Evolutionary conservation across 805 yeast genomes (phyloP), one percentile per base, ranked within the genome.

Genomic region (Cephaloascus fragrans): DNA sequence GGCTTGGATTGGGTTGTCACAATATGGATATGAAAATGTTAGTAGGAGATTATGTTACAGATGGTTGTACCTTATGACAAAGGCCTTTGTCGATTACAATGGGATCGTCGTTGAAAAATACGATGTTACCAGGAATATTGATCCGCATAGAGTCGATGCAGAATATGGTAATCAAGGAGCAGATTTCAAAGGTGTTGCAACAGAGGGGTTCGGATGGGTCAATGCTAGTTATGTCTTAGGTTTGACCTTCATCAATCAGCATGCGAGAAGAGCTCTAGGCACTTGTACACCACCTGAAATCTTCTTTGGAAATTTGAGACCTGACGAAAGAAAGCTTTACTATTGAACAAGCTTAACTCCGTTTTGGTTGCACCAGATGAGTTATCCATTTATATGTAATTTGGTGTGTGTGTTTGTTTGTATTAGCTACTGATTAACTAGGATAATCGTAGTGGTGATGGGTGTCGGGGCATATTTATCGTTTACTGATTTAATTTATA

Each of bases 131-230:
- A 72, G 80, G 41, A 80, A 80, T 2, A 76, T 80, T 2, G 88
- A 81, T 48, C 95, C 97, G 1, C 97, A 90, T 56, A 74, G 80
- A 45, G 97, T 93, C 18, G 87, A 82, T 45, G 97, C 97, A 0
- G 97, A 90, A 56, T 90, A 90, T 59, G 98, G 98, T 18, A 90
- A 90, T 56, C 97, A 93, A 60, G 98, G 98, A 8, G 71, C 85
- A 1, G 95, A 82, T 44, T 85, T 88, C 54, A 83, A 83, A 56
- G 96, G 96, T 36, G 96, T 84, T 33, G 95, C 95, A 0, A 80
- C 83, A 5, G 97, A 93, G 61, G 98, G 98, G 1, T 90, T 90
- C 59, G 98, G 97, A 1, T 90, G 98, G 98, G 96, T 90, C 38
- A 90, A 90, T 62, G 83, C 97, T 4, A 79, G 93, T 49, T 88